Percentiles rank a stretch among this genome's conserved stretches.
These are phyloP conservation scores for Aphanomyces astaci DNA, from an alignment of 352 stramenopile genomes.

Conservation along the genomic window DNA sequence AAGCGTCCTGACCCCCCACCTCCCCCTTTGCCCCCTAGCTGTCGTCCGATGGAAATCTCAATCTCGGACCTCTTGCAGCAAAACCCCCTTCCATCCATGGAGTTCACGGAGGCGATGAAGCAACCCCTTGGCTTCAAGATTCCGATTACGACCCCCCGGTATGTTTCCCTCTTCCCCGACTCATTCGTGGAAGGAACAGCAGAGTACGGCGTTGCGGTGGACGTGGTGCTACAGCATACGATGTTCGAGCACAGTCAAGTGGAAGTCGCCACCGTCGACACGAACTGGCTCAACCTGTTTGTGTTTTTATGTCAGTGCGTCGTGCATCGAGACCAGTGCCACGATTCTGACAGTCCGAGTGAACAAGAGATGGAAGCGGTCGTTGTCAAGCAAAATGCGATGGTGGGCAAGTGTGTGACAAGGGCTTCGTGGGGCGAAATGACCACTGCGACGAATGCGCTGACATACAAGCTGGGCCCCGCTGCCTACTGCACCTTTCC, in stretches of 20 bases:
- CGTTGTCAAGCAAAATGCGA: neutral
- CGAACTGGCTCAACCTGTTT: too few relatives aligned
- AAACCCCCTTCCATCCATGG: neutral
- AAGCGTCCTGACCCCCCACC: too few relatives aligned
- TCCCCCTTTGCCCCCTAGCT: too few relatives aligned
- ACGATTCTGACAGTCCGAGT: too few relatives aligned
- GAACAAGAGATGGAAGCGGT: too few relatives aligned
- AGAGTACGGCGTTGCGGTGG: neutral
- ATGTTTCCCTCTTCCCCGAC: neutral
- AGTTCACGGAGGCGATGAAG: neutral
- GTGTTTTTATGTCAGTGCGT: neutral
- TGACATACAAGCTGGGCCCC: neutral
- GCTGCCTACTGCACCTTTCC: constrained; percentile 2
- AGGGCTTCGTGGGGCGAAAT: neutral
- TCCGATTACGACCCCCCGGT: neutral
- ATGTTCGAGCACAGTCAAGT: too few relatives aligned
- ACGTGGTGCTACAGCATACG: too few relatives aligned
- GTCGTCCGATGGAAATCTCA: too few relatives aligned
- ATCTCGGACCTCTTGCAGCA: neutral
- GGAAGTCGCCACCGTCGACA: too few relatives aligned
- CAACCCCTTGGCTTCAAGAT: constrained; percentile 7
- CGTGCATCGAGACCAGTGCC: neutral
- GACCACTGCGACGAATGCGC: neutral
- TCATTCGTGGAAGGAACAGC: neutral
- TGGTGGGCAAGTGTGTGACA: neutral